Percentiles rank a stretch among this genome's conserved stretches.
These are phyloP conservation scores for Colletotrichum sp. DNA, from an alignment of 2,329 filamentous ascomycete species.

Conservation along the genomic window DNA sequence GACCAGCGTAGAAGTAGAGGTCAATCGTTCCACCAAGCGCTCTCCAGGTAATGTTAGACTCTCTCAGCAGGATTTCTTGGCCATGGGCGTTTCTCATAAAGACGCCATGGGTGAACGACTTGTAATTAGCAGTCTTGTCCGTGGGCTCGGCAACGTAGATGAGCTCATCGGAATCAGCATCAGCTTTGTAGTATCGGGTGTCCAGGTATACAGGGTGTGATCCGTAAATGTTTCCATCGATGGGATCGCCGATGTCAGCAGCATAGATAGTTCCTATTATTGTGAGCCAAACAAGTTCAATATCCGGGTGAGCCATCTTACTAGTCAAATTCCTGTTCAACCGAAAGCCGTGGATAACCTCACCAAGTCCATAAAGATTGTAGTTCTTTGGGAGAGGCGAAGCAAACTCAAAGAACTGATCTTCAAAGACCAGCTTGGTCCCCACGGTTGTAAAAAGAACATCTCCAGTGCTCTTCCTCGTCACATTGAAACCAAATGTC, in stretches of 20 bases:
- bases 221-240: slow-evolving; percentile 75
- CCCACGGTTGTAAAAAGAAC: slow-evolving; percentile 70
- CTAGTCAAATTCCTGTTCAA: slow-evolving; percentile 76
- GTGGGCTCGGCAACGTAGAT: slow-evolving; percentile 60
- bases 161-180: slow-evolving; percentile 48
- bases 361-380: slow-evolving; percentile 77
- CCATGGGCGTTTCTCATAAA: slow-evolving; percentile 79
- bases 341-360: slow-evolving; percentile 72
- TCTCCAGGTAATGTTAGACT: slow-evolving; percentile 72
- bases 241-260: slow-evolving; percentile 69
- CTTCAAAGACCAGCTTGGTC: slow-evolving; percentile 70
- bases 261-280: slow-evolving; percentile 55
- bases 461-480: slow-evolving; percentile 63
- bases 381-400: slow-evolving; percentile 71
- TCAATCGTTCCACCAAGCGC: slow-evolving; percentile 78
- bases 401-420: slow-evolving; percentile 79
- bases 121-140: slow-evolving; percentile 51
- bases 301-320: slow-evolving; percentile 25
- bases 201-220: slow-evolving; percentile 81
- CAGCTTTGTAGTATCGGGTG: slow-evolving; percentile 72
- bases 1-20: slow-evolving; percentile 79
- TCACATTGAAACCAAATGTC: slow-evolving; percentile 72
- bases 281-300: not conserved
- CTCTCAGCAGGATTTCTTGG: slow-evolving; percentile 71
- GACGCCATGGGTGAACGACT: slow-evolving; percentile 75